These are phyloP conservation scores for Globisporangium carolinianum DNA, from an alignment of 352 stramenopile species.

Conservation along the genomic window DNA sequence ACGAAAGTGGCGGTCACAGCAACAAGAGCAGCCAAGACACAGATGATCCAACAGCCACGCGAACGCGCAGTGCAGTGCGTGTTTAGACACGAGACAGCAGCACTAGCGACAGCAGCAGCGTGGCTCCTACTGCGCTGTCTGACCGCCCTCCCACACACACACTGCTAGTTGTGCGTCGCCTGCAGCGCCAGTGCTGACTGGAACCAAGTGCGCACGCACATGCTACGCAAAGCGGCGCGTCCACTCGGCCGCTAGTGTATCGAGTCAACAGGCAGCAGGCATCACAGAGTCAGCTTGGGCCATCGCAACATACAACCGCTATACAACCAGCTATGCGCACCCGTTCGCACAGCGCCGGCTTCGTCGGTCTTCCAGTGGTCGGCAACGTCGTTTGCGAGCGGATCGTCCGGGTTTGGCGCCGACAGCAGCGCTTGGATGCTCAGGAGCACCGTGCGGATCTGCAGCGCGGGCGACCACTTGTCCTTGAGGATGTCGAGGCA, in stretches of 20 bases:
- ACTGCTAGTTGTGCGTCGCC: too few species aligned
- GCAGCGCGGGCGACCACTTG: conserved; percentile 98
- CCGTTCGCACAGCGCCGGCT: conserved; percentile 83
- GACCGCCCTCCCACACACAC: too few species aligned
- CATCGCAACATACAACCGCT: not conserved
- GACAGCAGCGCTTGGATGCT: conserved; percentile 96
- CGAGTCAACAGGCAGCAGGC: not conserved
- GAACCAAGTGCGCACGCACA: not conserved
- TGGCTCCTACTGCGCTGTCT: too few species aligned
- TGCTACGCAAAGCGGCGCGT: conserved; percentile 61
- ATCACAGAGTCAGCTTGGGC: not conserved
- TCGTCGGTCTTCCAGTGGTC: conserved; percentile 98
- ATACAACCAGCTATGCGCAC: conserved; percentile 14
- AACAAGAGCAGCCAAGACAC: too few species aligned
- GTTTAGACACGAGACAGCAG: too few species aligned
- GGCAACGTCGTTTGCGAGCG: conserved; percentile 95
- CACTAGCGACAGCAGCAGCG: too few species aligned
- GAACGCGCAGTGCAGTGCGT: too few species aligned
- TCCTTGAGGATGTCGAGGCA: conserved; percentile 99
- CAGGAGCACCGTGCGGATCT: conserved; percentile 97
- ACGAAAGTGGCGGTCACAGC: too few species aligned
- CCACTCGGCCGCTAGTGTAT: conserved; percentile 47
- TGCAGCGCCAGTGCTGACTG: too few species aligned
- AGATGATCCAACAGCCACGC: too few species aligned
- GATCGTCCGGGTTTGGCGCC: conserved; percentile 96